phyloP scores from a whole-genome alignment of 2,329 filamentous ascomycete species.

The Fusarium irregulare region DNA sequence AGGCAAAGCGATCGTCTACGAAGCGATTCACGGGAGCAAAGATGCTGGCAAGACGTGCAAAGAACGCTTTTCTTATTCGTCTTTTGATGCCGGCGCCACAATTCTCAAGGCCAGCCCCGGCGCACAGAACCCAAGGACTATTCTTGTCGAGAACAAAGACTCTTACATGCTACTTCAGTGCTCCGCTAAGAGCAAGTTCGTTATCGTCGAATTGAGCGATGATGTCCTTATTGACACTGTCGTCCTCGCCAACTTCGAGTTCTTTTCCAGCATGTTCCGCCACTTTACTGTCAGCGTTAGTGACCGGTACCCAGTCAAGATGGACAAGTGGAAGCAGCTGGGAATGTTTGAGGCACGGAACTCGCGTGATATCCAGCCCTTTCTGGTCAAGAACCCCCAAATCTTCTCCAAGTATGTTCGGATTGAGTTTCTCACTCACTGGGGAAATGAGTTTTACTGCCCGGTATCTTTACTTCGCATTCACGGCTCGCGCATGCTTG shows the following conservation, averaged over 20 bases:
- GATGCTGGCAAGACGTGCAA: constrained; percentile 98
- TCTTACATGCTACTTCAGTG: constrained; percentile 98
- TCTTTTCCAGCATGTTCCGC: constrained; percentile 97
- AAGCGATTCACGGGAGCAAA: constrained; percentile 76
- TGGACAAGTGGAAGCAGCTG: constrained; percentile 89
- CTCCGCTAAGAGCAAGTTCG: constrained; percentile 85
- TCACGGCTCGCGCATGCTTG: constrained; percentile 95
- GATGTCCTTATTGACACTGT: constrained; percentile 89
- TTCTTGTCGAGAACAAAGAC: constrained; percentile 97
- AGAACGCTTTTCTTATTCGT: constrained; percentile 96
- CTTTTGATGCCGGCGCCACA: constrained; percentile 95
- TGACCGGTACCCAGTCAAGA: constrained; percentile 92
- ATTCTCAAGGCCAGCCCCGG: constrained; percentile 89
- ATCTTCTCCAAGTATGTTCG: constrained; percentile 96
- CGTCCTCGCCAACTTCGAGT: constrained; percentile 98
- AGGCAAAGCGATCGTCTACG: constrained; percentile 58
- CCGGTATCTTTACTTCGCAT: constrained; percentile 90
- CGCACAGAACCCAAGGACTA: constrained; percentile 87
- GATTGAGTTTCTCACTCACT: constrained; percentile 92
- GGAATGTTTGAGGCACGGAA: constrained; percentile 93
- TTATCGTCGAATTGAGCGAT: constrained; percentile 94
- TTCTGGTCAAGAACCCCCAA: constrained; percentile 90
- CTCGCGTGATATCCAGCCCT: constrained; percentile 92
- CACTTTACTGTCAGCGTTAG: constrained; percentile 92
- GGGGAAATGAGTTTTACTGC: constrained; percentile 96